A percentile compares a stretch with the other conserved stretches of the same genome.
These are phyloP conservation scores for Amniculicola lignicola DNA, from an alignment of 495 filamentous ascomycete species.

Conservation along the genomic window DNA sequence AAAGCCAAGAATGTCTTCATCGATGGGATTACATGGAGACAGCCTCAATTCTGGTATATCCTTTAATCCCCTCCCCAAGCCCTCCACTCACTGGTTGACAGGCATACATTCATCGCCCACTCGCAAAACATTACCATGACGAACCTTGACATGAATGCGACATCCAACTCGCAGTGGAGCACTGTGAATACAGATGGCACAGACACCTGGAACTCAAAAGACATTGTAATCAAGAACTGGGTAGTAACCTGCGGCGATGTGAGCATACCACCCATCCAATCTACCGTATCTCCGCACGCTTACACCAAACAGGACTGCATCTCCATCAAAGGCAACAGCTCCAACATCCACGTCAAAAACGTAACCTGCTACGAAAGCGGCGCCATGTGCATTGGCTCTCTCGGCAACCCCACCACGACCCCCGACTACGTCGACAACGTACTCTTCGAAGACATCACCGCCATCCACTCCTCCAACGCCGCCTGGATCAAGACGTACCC, in stretches of 20 bases:
- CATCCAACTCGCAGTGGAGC: conserved; percentile 14
- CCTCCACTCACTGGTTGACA: neutral
- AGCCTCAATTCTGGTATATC: conserved; percentile 28
- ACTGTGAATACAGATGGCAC: conserved; percentile 36
- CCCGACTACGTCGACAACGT: conserved; percentile 33
- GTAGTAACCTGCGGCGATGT: conserved; percentile 29
- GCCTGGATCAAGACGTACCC: conserved; percentile 53
- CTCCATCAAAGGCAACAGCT: conserved; percentile 31
- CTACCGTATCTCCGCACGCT: neutral
- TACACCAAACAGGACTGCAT: conserved; percentile 23
- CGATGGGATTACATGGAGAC: conserved; percentile 29
- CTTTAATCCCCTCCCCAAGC: too few relatives aligned
- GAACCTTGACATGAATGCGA: conserved; percentile 29
- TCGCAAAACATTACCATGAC: conserved; percentile 30
- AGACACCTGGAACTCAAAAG: conserved; percentile 36
- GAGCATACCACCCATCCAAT: neutral
- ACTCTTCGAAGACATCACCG: conserved; percentile 29
- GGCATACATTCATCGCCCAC: conserved; percentile 29
- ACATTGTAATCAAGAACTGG: conserved; percentile 32
- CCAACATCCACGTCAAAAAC: conserved; percentile 30
- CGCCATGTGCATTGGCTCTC: conserved; percentile 18
- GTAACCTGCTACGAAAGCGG: conserved; percentile 26
- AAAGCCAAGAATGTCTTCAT: conserved; percentile 25
- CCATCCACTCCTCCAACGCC: conserved; percentile 48
- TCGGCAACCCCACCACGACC: conserved; percentile 15